A percentile compares a stretch with the other conserved stretches of the same genome.
Evolutionary conservation across 2,329 filamentous ascomycete species (phyloP).

Genomic region (Aspergillus alliaceus): DNA sequence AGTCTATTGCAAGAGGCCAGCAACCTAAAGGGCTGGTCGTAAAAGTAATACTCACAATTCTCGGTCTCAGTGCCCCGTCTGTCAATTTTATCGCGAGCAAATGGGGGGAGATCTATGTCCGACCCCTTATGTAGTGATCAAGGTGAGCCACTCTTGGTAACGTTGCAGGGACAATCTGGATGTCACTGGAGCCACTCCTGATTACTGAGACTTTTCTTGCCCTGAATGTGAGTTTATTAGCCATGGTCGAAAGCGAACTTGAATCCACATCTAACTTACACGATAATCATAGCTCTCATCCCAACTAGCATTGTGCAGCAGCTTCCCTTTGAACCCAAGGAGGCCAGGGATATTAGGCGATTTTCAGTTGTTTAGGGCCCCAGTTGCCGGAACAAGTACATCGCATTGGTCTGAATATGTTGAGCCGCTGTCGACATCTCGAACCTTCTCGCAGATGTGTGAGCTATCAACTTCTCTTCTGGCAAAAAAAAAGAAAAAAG

Average conservation of each 20-base stretch:
- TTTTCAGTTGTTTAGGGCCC: conserved; percentile 43
- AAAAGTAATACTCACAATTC: conserved; percentile 25
- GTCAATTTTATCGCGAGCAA: conserved; percentile 30
- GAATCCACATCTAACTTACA: conserved; percentile 13
- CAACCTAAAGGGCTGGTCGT: neutral
- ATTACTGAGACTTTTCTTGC: conserved; percentile 37
- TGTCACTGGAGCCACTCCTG: conserved; percentile 42
- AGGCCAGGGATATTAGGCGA: conserved; percentile 50
- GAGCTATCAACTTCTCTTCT: neutral
- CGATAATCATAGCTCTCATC: conserved; percentile 37
- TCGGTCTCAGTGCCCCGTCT: conserved; percentile 25
- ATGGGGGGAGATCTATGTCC: conserved; percentile 32
- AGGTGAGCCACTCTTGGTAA: conserved; percentile 41
- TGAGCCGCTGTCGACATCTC: conserved; percentile 22
- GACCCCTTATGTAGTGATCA: conserved; percentile 36
- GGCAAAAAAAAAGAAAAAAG: neutral
- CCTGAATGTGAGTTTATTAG: conserved; percentile 14
- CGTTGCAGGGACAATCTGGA: conserved; percentile 42
- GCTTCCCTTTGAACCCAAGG: conserved; percentile 46
- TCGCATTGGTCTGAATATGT: conserved; percentile 30
- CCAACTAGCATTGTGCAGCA: conserved; percentile 49
- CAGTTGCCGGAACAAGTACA: conserved; percentile 40
- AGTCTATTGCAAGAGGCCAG: conserved; percentile 18
- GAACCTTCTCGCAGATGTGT: conserved; percentile 14
- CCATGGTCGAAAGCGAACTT: neutral